Conservation (phyloP, 2,329 filamentous ascomycete genomes). For the Cladophialophora chaetospira region DNA sequence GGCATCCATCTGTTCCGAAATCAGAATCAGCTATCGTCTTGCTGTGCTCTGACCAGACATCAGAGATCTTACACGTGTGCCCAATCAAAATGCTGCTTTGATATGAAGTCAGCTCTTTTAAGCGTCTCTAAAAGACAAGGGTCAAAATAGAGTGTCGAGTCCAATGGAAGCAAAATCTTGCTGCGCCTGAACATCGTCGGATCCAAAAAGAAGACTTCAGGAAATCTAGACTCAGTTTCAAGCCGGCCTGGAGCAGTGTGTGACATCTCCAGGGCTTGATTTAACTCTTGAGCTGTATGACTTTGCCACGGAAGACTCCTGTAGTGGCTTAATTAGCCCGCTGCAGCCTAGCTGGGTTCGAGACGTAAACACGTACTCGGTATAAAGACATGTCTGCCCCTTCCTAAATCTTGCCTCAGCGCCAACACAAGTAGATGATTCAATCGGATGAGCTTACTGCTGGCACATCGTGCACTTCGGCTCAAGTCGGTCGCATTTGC, state of each 20-base stretch:
- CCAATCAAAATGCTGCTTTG: slow-evolving; percentile 1
- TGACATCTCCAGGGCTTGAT: background rate
- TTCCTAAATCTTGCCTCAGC: slow-evolving; percentile 3
- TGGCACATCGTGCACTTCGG: slow-evolving; percentile 52
- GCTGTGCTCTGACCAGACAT: background rate
- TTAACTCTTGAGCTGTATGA: background rate
- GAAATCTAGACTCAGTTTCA: slow-evolving; percentile 8
- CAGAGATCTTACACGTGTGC: background rate
- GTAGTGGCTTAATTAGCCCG: background rate
- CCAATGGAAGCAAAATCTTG: background rate
- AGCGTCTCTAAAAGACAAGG: background rate
- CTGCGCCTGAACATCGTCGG: slow-evolving; percentile 7
- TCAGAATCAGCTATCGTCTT: background rate
- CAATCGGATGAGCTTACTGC: slow-evolving; percentile 27
- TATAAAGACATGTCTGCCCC: background rate
- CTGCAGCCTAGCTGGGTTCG: background rate
- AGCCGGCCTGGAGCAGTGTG: background rate
- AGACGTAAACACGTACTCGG: slow-evolving; percentile 5
- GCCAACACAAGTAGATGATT: background rate
- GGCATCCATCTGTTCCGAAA: slow-evolving; percentile 29
- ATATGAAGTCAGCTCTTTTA: background rate
- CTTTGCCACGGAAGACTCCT: slow-evolving; percentile 1
- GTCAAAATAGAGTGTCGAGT: slow-evolving; percentile 8
- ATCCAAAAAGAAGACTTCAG: slow-evolving; percentile 24
- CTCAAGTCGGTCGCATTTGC: slow-evolving; percentile 54